Base-by-base conservation (phyloP, 2,329 filamentous ascomycete species). In the Huntiella omanensis region DNA sequence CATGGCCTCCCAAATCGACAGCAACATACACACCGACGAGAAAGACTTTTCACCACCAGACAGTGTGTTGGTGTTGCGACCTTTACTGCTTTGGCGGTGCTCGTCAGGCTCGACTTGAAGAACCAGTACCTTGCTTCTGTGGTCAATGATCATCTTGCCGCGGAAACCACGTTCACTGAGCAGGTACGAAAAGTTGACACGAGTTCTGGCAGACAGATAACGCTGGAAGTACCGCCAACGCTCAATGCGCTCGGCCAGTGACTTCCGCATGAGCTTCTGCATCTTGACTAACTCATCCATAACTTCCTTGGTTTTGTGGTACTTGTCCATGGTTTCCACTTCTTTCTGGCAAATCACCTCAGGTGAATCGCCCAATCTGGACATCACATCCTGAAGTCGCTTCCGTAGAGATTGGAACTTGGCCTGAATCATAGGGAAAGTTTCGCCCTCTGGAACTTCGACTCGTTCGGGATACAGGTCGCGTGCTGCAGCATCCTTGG, bases 31-130 rank as follows among this genome's bases (percentile, higher is more conserved):
- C 50, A 96, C 92, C 3, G 88, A 94, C 3, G 87, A 92, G 60
- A 96, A 98, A 0, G 88, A 96, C 60, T 98, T 98, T 60, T 98
- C 91, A 28, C 91, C 91, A 45, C 91, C 91, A 6, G 87, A 95
- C 1, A 98, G 68, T 0, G 88, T 96, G 63, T 85, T 93, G 17
- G 91, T 88, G 56, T 83, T 82, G 43, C 88, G 75, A 2, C 85
- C 86, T 3, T 73, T 69, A 16, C 73, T 74, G 50, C 72, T 77
- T 54, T 71, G 75, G 53, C 72, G 78, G 16, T 81, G 91, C 56
- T 75, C 69, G 50, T 80, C 75, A 0, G 76, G 76, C 57, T 80
- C 75, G 51, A 88, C 82, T 52, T 81, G 72, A 49, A 98, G 73
- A 52, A 87, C 78, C 34, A 98, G 73, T 47, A 73, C 68, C 54